Evolutionary conservation across 2,329 filamentous ascomycete species (phyloP).

Genomic region (Phialemoniopsis sp.): DNA sequence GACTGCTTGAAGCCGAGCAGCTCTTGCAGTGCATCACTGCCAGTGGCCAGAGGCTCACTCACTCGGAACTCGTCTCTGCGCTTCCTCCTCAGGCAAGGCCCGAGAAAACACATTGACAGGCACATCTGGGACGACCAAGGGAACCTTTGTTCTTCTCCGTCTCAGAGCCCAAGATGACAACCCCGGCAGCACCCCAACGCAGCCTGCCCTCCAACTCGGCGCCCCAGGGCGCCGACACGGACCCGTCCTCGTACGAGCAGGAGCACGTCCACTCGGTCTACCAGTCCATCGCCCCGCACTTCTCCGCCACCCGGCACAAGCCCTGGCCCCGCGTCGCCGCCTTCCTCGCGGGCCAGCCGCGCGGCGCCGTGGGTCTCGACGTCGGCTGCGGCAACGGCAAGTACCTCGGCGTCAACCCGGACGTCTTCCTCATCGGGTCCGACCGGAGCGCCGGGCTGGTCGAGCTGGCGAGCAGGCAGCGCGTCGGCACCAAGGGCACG

Average conservation of each 20-base stretch:
- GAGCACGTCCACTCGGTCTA: slow-evolving; percentile 90
- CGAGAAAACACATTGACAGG: too few relatives aligned
- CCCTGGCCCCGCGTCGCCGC: slow-evolving; percentile 88
- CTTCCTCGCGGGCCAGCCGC: slow-evolving; percentile 63
- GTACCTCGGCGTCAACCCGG: slow-evolving; percentile 76
- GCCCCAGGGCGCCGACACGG: slow-evolving; percentile 27
- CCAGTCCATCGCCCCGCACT: slow-evolving; percentile 79
- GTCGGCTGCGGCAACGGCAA: slow-evolving; percentile 97
- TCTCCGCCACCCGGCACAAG: slow-evolving; percentile 74
- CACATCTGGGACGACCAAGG: too few relatives aligned
- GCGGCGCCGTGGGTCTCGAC: slow-evolving; percentile 80
- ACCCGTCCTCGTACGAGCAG: slow-evolving; percentile 63
- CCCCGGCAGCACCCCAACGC: not conserved
- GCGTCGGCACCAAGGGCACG: slow-evolving; percentile 9
- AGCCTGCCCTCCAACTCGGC: slow-evolving; percentile 12
- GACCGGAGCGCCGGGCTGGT: slow-evolving; percentile 68
- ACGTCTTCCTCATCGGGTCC: slow-evolving; percentile 76
- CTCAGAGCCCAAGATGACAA: too few relatives aligned
- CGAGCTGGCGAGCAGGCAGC: slow-evolving; percentile 38
- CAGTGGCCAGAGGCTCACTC: too few relatives aligned
- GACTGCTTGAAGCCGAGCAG: too few relatives aligned
- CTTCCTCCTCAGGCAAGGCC: too few relatives aligned
- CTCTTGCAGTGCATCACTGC: too few relatives aligned
- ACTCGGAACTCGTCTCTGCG: too few relatives aligned
- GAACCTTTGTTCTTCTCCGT: too few relatives aligned